Evolutionary conservation across 108 stramenopile species (phyloP).

Genomic region (Cylindrotheca closterium): DNA sequence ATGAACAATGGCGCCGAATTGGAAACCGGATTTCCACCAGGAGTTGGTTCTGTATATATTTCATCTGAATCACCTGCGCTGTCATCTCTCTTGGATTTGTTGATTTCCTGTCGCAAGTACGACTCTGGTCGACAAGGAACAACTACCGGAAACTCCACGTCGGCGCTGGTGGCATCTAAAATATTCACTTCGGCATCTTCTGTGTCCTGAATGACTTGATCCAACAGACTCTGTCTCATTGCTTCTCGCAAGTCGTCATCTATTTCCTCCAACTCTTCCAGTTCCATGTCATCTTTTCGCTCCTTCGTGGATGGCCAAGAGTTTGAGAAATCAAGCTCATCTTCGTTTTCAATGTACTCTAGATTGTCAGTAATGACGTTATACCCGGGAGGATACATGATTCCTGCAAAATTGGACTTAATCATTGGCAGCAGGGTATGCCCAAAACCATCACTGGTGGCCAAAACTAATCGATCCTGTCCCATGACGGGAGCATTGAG

Average conservation of each 20-base stretch:
- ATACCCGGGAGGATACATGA: conserved; percentile 66
- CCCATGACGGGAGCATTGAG: conserved; percentile 6
- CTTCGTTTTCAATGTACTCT: conserved; percentile 69
- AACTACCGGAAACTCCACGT: neutral
- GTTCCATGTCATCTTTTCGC: conserved; percentile 16
- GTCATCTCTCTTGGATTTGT: neutral
- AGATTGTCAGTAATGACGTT: conserved; percentile 54
- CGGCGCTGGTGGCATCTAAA: neutral
- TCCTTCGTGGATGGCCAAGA: conserved; percentile 3
- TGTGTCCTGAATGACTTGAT: conserved; percentile 12
- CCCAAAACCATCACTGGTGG: conserved; percentile 35
- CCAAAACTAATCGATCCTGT: conserved; percentile 26
- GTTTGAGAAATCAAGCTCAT: conserved; percentile 39
- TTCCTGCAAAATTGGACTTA: conserved; percentile 55
- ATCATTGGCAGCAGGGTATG: conserved; percentile 28
- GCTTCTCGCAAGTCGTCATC: conserved; percentile 49
- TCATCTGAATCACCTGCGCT: conserved; percentile 2
- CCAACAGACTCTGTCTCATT: conserved; percentile 39
- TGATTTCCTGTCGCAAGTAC: conserved; percentile 30
- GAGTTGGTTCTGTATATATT: neutral
- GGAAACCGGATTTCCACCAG: neutral
- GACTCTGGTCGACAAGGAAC: conserved; percentile 49
- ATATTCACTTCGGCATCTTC: conserved; percentile 28
- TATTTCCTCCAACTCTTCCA: conserved; percentile 4
- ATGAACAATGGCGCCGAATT: conserved; percentile 11